Evolutionary conservation across 2,329 filamentous ascomycete genomes (phyloP).

Genomic region (Fusarium proliferatum): DNA sequence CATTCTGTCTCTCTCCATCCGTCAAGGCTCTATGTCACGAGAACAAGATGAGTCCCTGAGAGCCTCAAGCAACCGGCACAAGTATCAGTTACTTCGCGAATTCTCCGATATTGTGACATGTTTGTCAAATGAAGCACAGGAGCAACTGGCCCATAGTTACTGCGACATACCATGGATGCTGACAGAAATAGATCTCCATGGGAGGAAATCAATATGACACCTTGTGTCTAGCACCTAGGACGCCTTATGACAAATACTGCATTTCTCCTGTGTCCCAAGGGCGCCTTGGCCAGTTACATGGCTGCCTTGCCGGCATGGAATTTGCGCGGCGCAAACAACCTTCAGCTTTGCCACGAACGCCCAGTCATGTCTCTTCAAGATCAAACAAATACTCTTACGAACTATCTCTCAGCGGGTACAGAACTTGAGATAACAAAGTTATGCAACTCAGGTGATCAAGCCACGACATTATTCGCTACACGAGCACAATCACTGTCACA

Average conservation of each 20-base stretch:
- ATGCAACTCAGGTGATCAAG: not conserved
- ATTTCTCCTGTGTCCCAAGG: not conserved
- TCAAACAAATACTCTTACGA: not conserved
- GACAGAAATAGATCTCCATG: not conserved
- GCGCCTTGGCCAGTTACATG: not conserved
- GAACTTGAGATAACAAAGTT: not conserved
- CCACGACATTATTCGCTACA: not conserved
- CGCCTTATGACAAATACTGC: not conserved
- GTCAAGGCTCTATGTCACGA: fast-evolving
- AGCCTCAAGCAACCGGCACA: not conserved
- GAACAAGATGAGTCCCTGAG: not conserved
- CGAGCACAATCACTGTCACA: not conserved
- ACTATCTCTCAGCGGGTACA: not conserved
- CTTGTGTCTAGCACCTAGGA: not conserved
- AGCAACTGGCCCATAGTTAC: not conserved
- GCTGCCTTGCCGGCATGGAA: not conserved
- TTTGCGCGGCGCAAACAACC: not conserved
- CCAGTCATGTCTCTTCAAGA: not conserved
- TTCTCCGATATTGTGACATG: not conserved
- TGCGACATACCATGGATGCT: not conserved
- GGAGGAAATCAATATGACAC: too few relatives aligned
- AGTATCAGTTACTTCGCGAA: not conserved
- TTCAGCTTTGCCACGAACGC: not conserved
- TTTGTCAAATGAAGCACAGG: not conserved
- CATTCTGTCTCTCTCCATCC: not conserved